Base-by-base conservation (phyloP, 73 alveolate species). In the Paramecium pentaurelia region DNA sequence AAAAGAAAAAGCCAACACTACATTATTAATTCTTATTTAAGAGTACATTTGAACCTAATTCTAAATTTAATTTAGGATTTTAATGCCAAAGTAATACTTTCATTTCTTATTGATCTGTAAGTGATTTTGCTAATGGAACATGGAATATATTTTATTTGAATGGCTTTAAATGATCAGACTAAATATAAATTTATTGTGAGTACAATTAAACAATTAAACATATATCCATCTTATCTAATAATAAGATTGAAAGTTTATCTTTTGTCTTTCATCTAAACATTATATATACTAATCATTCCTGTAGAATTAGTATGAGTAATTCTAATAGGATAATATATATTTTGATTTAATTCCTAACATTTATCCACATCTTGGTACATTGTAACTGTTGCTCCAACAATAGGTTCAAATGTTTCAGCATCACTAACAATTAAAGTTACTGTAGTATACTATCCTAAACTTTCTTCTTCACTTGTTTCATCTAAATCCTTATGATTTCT, bases 291-390 rank as follows among this genome's bases (percentile, higher is more conserved):
- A 22, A 42, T 47, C 58, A 32, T 27, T 80, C 91, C 91, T 18
- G 30, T 49, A 3, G 30, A 25, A 80, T 80, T 44, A 14, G 91
- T 80, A 25, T 47, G 16, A 4, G 38, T 22, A 20, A 42, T 18
- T 27, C 91, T 5, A 5, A 80, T 80, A 16, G 91, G 91, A 80
- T 45, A 80, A 49, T 44, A 80, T n/a, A 80, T 11, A 80, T 40
- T 44, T 12, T 80, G 58, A 80, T 80, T 44, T 14, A 80, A 49
- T 27, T 25, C 71, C 9, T 44, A 42, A 20, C 91, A 80, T 80
- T 80, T 80, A 11, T 80, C 49, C 3, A 49, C 49, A 27, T 49
- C 73, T 25, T 27, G 20, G 16, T 44, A 80, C 44, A 80, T 64
- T 3, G 44, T 22, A 0, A 80, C 91, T 9, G 47, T 44, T 18